Evolutionary conservation across 805 yeast species (phyloP), one percentile per base, ranked within the genome.

Genomic region (Nakazawaea laoshanensis): DNA sequence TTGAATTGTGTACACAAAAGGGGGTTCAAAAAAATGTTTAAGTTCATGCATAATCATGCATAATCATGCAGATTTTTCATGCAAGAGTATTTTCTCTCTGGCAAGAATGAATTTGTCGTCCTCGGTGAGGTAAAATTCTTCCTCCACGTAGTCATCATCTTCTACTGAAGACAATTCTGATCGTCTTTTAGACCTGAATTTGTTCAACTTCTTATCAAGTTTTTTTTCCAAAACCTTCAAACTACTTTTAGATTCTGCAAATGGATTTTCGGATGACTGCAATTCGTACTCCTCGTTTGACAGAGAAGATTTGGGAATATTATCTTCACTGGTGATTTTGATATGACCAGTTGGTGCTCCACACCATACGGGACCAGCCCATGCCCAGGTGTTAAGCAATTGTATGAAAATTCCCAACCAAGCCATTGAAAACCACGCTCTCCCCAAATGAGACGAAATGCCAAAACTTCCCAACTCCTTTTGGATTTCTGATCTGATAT

Each of bases 311-410:
- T n/a, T n/a, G n/a, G n/a, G n/a, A n/a, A n/a, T n/a, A n/a, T 29
- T n/a, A n/a, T n/a, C n/a, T n/a, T 24, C 26, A 4, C 7, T 8
- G 13, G 6, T 21, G 10, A 34, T 24, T 11, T 12, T 27, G 20
- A 33, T 23, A 7, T 19, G 19, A 10, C 19, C 14, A 7, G 17
- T 12, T 3, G 74, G 72, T 32, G 70, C 65, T 6, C 71, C 67
- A 54, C 78, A 75, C 81, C 82, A 65, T 11, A 54, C 40, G 3
- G 67, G 64, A 6, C 67, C 65, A 6, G 53, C 56, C 70, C 70
- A 64, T 2, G 40, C 13, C 8, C 45, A 22, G 37, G 47, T 39
- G 3, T 35, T 30, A 4, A 49, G 20, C n/a, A 45, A 14, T 1
- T 40, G 28, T 41, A 36, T 40, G 24, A 37, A 46, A 29, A 59